A percentile compares a stretch with the other conserved stretches of the same genome.
Evolutionary conservation across 805 yeast genomes (phyloP).

Genomic region (Limtongia smithiae): DNA sequence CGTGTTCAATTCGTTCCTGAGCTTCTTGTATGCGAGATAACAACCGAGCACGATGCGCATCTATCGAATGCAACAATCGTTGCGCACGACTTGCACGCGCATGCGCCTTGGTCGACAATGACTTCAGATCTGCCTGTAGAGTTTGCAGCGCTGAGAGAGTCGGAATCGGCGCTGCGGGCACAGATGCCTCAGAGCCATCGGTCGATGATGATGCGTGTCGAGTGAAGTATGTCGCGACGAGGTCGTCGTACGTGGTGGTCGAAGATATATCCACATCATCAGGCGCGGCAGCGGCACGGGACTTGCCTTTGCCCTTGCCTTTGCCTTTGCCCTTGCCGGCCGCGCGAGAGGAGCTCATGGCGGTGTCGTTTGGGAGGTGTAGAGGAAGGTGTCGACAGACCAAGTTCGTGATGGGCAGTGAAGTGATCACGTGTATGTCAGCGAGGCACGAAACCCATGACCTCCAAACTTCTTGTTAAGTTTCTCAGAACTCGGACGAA

Average conservation of each 20-base stretch:
- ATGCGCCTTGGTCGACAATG: slow-evolving; percentile 14
- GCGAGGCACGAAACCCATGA: no score
- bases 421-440: no score
- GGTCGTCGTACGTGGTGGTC: slow-evolving; percentile 8
- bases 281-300: not conserved
- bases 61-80: slow-evolving; percentile 6
- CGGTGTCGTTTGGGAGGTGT: no score
- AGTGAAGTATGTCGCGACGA: slow-evolving; percentile 3
- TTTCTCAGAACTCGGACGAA: no score
- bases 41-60: slow-evolving; percentile 6
- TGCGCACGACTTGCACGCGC: slow-evolving; percentile 15
- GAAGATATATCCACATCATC: slow-evolving; percentile 11
- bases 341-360: not conserved
- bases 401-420: no score
- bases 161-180: slow-evolving; percentile 6
- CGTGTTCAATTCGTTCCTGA: no score
- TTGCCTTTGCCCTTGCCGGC: slow-evolving; percentile 17
- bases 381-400: no score
- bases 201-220: not conserved
- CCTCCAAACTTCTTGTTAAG: no score
- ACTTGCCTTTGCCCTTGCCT: slow-evolving; percentile 26
- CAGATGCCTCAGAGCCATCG: not conserved
- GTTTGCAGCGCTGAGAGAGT: slow-evolving; percentile 3
- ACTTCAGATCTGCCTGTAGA: slow-evolving; percentile 16
- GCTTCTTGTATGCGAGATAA: slow-evolving; percentile 2